Evolutionary conservation across 352 stramenopile species (phyloP), one percentile per base, ranked within the genome.

Genomic region (Halophytophthora polymorphica): DNA sequence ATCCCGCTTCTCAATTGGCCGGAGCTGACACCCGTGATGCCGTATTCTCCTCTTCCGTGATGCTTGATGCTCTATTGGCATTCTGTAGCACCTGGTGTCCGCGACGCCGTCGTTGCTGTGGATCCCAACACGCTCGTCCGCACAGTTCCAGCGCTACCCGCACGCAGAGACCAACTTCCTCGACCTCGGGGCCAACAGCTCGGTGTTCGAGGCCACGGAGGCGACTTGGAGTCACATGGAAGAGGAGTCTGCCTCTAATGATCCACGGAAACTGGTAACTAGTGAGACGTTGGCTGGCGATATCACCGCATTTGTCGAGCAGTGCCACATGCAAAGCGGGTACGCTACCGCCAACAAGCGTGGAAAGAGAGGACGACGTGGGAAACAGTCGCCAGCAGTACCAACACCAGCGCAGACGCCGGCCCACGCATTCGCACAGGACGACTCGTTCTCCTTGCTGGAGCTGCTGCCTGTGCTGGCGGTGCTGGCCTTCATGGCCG

Each of bases 121-220:
- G 69, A 49, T 88, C 2, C 64, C 73, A 19, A 67, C 70, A 39
- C 66, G 77, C 13, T 47, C 66, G 1, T 66, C 66, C 2, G 56
- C 53, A 2, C 44, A 50, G 13, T 85, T 88, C 64, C 77, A 88
- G 62, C 77, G 77, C 14, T 84, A 68, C 41, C 64, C 73, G 14
- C 70, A 82, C 39, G 47, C 62, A 4, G 64, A 79, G 31, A 80
- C 65, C 45, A 88, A 88, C 45, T 82, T 77, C 17, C 51, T 88
- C n/a, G 64, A 83, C 29, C 63, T 88, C 31, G 62, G 62, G 1
- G 35, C 28, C 34, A 63, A 61, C 45, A 41, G 53, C 14, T 56
- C 52, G 15, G 35, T 59, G 11, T 72, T 55, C 39, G 5, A 34
- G 18, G 28, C 22, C 21, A 45, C 53, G 15, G 40, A 39, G 17